Base-by-base conservation (phyloP, 2,329 filamentous ascomycete species). In the Cercospora nicotianae region DNA sequence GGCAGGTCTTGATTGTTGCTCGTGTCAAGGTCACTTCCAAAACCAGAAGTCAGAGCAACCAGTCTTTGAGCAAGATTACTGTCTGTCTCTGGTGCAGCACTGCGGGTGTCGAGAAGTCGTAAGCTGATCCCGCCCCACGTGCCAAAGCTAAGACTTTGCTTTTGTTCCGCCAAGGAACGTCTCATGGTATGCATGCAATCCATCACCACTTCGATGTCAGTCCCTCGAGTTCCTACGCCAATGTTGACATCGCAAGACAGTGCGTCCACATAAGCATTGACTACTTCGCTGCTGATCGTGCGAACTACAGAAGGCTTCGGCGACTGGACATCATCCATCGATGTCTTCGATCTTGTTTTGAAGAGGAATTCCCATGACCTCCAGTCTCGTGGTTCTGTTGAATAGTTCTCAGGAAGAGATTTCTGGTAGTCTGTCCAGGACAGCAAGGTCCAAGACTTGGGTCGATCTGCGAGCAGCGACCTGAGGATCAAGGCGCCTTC, bases 221-320 rank as follows among this genome's bases (percentile, higher is more conserved):
- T 80, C 33, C 81, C 81, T 68, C 79, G 73, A 33, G 69, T 66
- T n/a, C 80, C 80, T 23, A 81, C 79, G 55, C 82, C 83, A 23
- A 82, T 72, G 64, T 80, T 81, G 51, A 83, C 74, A 10, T 66
- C 63, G 67, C 83, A 85, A 48, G 84, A 74, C 13, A 87, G 74
- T 16, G 82, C 84, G 72, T 87, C 85, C 31, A 87, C 78, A 48
- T 87, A 81, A 5, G 85, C 84, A 62, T 83, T 79, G 28, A 89
- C 81, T 10, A 89, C 82, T 76, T 90, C 87, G 51, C 81, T 80
- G 72, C 86, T 89, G 72, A 90, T 83, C 0, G 85, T 87, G 60
- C 80, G 77, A 42, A 77, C 76, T 9, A 82, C 79, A 45, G 74
- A 72, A 9, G 66, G 28, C 3, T 51, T 33, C 20, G 65, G 45